phyloP scores from a whole-genome alignment of 2,329 filamentous ascomycete species.

The Pleoardoris graminearum region DNA sequence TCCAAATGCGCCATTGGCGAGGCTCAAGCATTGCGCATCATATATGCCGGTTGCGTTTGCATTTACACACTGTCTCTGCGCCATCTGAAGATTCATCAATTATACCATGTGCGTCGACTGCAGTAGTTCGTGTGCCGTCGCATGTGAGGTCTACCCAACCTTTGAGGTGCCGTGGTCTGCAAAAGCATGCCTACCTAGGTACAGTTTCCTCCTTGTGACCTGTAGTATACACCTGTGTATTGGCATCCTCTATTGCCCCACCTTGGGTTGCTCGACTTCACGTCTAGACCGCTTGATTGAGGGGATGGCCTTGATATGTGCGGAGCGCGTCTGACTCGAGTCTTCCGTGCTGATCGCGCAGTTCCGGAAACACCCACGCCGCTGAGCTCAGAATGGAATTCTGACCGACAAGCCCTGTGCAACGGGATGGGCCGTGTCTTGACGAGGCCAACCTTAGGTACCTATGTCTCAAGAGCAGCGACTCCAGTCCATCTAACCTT shows the following conservation, averaged over 20 bases:
- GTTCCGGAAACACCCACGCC: background rate
- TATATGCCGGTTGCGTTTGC: background rate
- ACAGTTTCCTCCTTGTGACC: too few species aligned
- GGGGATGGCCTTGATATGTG: background rate
- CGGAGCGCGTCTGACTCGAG: conserved; percentile 5
- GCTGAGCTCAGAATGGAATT: conserved; percentile 3
- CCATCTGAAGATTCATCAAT: background rate
- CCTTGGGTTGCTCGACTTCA: background rate
- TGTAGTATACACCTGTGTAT: too few species aligned
- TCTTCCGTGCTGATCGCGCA: background rate
- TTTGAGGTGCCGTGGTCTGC: too few species aligned
- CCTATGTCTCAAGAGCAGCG: too few species aligned
- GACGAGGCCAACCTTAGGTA: background rate
- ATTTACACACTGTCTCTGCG: background rate
- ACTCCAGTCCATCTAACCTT: too few species aligned
- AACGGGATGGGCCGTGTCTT: conserved; percentile 4
- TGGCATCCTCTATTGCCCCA: background rate
- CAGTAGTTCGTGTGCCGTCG: background rate
- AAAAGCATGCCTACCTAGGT: too few species aligned
- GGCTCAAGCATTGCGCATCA: background rate
- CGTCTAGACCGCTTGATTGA: conserved; percentile 1
- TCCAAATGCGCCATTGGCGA: background rate
- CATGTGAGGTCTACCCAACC: too few species aligned
- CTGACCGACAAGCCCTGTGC: conserved; percentile 6
- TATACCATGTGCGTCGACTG: background rate